A percentile compares a stretch with the other conserved stretches of the same genome.
These are phyloP conservation scores for Penicillium sp. DNA, from an alignment of 2,329 filamentous ascomycete species.

Conservation along the genomic window DNA sequence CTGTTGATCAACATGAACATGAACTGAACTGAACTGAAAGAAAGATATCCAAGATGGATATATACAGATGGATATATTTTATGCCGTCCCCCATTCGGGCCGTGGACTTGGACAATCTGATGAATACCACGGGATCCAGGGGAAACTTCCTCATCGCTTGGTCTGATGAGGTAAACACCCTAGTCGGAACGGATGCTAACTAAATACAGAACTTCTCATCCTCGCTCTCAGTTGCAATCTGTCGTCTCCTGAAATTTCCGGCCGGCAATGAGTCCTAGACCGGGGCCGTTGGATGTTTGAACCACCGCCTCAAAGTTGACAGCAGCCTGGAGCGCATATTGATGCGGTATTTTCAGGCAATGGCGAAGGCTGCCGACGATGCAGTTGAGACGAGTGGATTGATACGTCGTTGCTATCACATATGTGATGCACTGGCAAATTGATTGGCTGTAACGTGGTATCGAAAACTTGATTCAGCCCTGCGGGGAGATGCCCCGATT, in stretches of 20 bases:
- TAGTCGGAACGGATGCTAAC: slow-evolving; percentile 14
- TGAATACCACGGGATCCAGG: slow-evolving; percentile 19
- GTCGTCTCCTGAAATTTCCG: not conserved
- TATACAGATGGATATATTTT: not conserved
- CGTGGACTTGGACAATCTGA: slow-evolving; percentile 5
- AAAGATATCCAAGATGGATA: not conserved
- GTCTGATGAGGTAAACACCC: slow-evolving; percentile 27
- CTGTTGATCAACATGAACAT: too few species aligned
- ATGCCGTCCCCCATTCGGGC: slow-evolving; percentile 26
- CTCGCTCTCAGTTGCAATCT: too few species aligned
- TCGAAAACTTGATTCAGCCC: not conserved
- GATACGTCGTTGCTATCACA: too few species aligned
- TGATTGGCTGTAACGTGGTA: not conserved
- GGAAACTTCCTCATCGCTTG: slow-evolving; percentile 23
- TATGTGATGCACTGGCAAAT: not conserved
- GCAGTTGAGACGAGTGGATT: not conserved
- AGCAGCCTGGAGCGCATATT: not conserved
- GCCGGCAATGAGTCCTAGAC: not conserved
- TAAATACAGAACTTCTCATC: slow-evolving; percentile 1
- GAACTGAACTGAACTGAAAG: not conserved
- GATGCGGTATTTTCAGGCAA: too few species aligned
- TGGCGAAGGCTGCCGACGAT: not conserved
- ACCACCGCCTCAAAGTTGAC: not conserved
- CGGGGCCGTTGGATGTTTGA: not conserved
- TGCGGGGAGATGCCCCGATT: not conserved